Evolutionary conservation across 805 yeast genomes (phyloP).

Genomic region (Tetrapisispora taiwanensis): DNA sequence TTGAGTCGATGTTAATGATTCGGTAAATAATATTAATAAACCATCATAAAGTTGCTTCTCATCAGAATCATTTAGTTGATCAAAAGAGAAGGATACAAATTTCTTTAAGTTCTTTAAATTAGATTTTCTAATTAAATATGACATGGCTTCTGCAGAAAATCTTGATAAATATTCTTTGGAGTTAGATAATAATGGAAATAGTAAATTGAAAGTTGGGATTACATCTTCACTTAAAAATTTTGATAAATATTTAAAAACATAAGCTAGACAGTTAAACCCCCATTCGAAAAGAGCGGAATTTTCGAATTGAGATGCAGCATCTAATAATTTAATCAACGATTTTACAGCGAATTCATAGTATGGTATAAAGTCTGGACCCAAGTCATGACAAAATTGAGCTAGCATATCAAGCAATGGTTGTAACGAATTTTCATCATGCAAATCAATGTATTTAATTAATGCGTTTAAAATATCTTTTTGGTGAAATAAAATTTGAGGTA

Average conservation of each 20-base stretch:
- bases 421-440: constrained; percentile 58
- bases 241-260: constrained; percentile 78
- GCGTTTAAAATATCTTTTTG: constrained; percentile 48
- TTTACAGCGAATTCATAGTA: constrained; percentile 48
- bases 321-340: constrained; percentile 38
- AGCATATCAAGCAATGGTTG: constrained; percentile 75
- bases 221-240: constrained; percentile 52
- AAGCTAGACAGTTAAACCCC: constrained; percentile 77
- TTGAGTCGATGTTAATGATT: constrained; percentile 62
- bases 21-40: constrained; percentile 52
- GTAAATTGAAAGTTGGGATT: constrained; percentile 53
- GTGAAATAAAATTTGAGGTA: constrained; percentile 75
- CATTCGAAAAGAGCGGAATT: constrained; percentile 63
- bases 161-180: constrained; percentile 59
- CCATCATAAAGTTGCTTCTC: constrained; percentile 46
- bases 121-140: constrained; percentile 70
- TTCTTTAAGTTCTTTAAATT: constrained; percentile 35
- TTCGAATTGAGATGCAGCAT: constrained; percentile 37
- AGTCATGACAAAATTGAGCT: constrained; percentile 81
- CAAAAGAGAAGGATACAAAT: constrained; percentile 38
- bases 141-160: constrained; percentile 84
- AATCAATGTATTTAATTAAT: constrained; percentile 37
- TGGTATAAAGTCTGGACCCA: constrained; percentile 81
- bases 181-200: constrained; percentile 53
- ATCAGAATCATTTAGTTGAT: constrained; percentile 27